These are phyloP conservation scores for Mrakia gelida DNA, from an alignment of 768 basidiomycete genomes.

Conservation along the genomic window DNA sequence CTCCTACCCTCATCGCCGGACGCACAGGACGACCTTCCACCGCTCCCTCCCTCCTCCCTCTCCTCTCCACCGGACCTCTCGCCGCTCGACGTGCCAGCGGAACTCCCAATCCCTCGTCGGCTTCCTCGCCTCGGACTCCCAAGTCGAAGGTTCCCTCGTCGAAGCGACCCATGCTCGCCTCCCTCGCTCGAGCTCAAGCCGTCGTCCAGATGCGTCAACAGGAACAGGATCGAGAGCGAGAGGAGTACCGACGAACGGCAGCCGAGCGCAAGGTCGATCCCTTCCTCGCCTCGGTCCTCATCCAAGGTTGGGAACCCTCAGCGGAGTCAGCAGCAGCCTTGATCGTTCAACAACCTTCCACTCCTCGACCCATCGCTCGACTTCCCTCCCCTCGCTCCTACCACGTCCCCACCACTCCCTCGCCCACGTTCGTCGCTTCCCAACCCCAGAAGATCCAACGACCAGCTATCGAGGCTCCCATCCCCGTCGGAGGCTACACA, in stretches of 20 bases:
- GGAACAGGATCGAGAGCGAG: slow-evolving; percentile 3
- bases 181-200: neutral
- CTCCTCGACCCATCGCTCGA: neutral
- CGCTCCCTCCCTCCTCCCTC: neutral
- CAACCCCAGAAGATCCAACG: neutral
- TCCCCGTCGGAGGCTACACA: slow-evolving; percentile 10
- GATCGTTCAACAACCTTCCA: neutral
- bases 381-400: neutral
- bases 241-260: neutral
- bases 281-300: neutral
- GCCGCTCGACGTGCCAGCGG: neutral
- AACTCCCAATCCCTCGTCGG: neutral
- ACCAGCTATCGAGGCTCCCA: slow-evolving; percentile 7
- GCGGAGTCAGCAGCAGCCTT: neutral
- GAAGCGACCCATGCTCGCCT: neutral
- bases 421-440: neutral
- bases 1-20: neutral
- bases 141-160: neutral
- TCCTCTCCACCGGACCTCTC: slow-evolving; percentile 11
- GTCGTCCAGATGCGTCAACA: neutral
- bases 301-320: slow-evolving; percentile 8
- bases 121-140: neutral
- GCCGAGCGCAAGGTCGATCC: neutral
- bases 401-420: neutral
- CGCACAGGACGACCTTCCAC: neutral